Conservation (phyloP, 495 filamentous ascomycete genomes). For the Podospora tetraspora region DNA sequence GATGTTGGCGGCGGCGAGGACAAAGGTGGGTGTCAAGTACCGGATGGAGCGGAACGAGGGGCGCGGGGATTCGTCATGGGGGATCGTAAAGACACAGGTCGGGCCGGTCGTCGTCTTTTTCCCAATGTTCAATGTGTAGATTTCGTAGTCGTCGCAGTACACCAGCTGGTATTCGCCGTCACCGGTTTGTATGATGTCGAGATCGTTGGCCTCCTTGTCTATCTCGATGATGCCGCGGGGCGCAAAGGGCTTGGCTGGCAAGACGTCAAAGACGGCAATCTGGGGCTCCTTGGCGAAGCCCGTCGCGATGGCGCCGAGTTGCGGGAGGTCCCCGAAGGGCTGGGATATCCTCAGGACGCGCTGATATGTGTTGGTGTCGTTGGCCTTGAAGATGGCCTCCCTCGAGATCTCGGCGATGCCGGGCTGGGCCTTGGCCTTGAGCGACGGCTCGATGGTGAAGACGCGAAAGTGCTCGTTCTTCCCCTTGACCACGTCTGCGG, state of each 20-base stretch:
- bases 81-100: constrained; percentile 55
- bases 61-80: constrained; percentile 44
- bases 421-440: constrained; percentile 36
- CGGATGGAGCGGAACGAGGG: constrained; percentile 62
- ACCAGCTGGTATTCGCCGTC: constrained; percentile 61
- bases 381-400: constrained; percentile 57
- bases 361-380: constrained; percentile 67
- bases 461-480: constrained; percentile 85
- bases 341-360: constrained; percentile 67
- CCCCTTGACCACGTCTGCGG: constrained; percentile 60
- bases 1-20: constrained; percentile 56
- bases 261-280: constrained; percentile 72
- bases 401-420: constrained; percentile 54
- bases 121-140: constrained; percentile 53
- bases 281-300: constrained; percentile 65
- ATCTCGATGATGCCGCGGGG: constrained; percentile 63
- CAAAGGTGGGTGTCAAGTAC: constrained; percentile 71
- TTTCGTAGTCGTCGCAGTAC: constrained; percentile 75
- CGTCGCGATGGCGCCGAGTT: constrained; percentile 69
- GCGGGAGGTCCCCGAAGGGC: constrained; percentile 44
- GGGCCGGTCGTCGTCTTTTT: constrained; percentile 51
- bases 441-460: constrained; percentile 57
- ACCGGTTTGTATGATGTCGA: constrained; percentile 63
- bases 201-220: constrained; percentile 69
- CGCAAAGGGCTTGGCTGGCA: constrained; percentile 41